A percentile compares a stretch with the other conserved stretches of the same genome.
phyloP scores from a whole-genome alignment of 176 grass and related monocot genomes.

The Neostapfia colusana region DNA sequence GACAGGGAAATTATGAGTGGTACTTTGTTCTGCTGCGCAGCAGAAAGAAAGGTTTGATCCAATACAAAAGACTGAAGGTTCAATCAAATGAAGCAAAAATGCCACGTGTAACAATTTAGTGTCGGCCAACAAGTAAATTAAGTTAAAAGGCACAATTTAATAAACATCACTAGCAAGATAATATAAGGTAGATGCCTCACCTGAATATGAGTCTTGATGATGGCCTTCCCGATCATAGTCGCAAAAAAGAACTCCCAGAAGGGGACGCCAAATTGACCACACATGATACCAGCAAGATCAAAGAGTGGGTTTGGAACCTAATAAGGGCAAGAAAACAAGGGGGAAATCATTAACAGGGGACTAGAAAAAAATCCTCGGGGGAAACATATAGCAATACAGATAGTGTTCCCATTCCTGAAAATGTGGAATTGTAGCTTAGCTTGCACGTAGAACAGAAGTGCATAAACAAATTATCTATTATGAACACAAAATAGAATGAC shows the following conservation, averaged over 20 bases:
- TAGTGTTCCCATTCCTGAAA: not conserved
- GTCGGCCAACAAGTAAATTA: constrained; percentile 13
- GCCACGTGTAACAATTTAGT: not conserved
- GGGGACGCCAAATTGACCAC: constrained; percentile 91
- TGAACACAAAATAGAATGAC: not conserved
- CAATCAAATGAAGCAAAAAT: no score
- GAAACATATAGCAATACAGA: not conserved
- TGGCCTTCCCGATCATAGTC: constrained; percentile 86
- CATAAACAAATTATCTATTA: not conserved
- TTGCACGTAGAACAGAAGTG: not conserved
- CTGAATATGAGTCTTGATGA: constrained; percentile 98
- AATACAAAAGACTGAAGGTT: no score
- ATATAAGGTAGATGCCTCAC: constrained; percentile 35
- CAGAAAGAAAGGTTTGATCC: not conserved
- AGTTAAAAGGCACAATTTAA: not conserved
- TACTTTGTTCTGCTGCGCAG: no score
- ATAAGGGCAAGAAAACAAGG: constrained; percentile 26
- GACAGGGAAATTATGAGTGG: no score
- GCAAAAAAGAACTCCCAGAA: constrained; percentile 99
- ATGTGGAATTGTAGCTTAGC: not conserved
- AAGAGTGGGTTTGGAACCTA: constrained; percentile 96
- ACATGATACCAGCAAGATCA: constrained; percentile 98
- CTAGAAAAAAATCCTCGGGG: not conserved
- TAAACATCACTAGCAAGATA: not conserved
- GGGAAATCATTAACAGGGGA: not conserved